Evolutionary conservation across 2,329 filamentous ascomycete genomes (phyloP), one percentile per base, ranked within the genome.

Genomic region (Clonostachys solani): DNA sequence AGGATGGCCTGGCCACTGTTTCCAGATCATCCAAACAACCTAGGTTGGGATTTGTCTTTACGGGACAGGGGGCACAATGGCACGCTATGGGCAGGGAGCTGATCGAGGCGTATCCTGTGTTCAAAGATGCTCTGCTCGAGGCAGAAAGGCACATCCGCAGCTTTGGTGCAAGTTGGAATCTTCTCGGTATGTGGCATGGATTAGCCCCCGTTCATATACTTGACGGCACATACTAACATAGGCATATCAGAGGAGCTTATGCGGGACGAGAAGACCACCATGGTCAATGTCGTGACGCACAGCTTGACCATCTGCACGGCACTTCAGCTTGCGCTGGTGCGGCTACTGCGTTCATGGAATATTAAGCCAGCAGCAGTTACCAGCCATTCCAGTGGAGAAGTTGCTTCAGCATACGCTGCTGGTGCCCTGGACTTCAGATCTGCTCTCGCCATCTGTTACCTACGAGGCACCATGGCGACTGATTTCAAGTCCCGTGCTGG

Each of bases 221-320:
- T 23, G 5, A 6, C 6, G 19, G 19, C 19, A 23, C 19, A 23
- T 23, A 23, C 19, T 23, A 23, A 23, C 19, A 23, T 7, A 6
- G 19, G 47, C 9, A 36, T 50, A 15, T 9, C 49, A 36, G 49
- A 53, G 16, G 52, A 59, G 45, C 40, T 57, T 7, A 12, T 42
- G 3, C 45, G 48, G 17, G 40, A 47, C 33, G 50, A 50, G 2
- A 33, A 48, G 13, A 47, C 53, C 19, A 51, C 45, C 19, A 49
- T 46, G 6, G 47, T 60, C 13, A 47, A 58, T 13, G 49, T 58
- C 17, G 49, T 60, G 4, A 47, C 51, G 5, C 47, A 59, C 18
- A 58, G 56, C 33, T 71, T 74, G 47, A 61, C 71, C 0, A 37
- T 67, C 0, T 73, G 63, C 42, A 73, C 71, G 2, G 66, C 66